Evolutionary conservation across 441 rosid genomes (phyloP).

Genomic region (Adansonia gregorii): DNA sequence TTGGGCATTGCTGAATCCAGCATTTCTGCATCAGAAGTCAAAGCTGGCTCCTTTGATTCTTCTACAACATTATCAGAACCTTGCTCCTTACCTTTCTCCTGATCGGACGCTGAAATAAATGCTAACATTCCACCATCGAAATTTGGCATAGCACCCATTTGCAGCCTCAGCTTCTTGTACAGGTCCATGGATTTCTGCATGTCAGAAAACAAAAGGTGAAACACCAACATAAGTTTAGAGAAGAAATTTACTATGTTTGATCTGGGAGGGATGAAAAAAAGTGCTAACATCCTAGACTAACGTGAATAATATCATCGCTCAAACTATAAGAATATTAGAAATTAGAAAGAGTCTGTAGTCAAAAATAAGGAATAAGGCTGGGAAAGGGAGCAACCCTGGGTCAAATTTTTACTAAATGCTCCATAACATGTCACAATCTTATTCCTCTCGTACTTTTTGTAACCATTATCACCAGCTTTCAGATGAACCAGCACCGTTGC

Average conservation of each 20-base stretch:
- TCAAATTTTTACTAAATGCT: no score
- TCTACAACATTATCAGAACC: conserved; percentile 27
- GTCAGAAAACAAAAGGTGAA: conserved; percentile 21
- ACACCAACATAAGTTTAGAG: background rate
- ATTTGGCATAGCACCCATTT: conserved; percentile 43
- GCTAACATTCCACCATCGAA: conserved; percentile 32
- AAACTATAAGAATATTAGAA: no score
- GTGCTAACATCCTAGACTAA: no score
- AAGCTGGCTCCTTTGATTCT: conserved; percentile 32
- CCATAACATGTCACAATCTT: no score
- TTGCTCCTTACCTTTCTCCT: conserved; percentile 37
- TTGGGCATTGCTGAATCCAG: conserved; percentile 25
- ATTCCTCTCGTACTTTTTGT: no score
- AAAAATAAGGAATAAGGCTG: no score
- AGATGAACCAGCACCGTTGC: no score
- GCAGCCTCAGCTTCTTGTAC: conserved; percentile 72
- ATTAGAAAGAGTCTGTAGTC: no score
- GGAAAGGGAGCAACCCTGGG: no score
- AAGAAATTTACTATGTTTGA: no score
- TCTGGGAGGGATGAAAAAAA: background rate
- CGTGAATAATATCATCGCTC: no score
- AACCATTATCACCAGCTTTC: no score
- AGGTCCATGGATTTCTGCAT: conserved; percentile 79
- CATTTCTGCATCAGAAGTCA: conserved; percentile 38
- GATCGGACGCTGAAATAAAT: conserved; percentile 31